Conservation (phyloP, 2,329 filamentous ascomycete genomes). For the Malbranchea zuffiana region DNA sequence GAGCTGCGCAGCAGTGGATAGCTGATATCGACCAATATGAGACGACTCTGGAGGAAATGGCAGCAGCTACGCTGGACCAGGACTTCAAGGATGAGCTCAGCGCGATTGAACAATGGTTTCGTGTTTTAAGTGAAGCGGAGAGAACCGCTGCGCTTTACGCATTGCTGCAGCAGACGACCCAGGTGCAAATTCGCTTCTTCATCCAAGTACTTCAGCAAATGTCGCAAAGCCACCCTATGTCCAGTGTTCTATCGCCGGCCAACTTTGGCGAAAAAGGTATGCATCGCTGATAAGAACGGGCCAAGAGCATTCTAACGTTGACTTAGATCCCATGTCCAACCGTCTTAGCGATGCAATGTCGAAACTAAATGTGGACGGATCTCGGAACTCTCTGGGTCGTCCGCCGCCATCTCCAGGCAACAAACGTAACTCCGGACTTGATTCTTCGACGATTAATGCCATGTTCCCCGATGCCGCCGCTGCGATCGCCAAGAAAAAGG, state of each 20-base stretch:
- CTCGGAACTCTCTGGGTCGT: conserved; percentile 75
- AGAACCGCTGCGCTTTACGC: conserved; percentile 91
- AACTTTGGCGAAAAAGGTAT: conserved; percentile 88
- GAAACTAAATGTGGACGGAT: conserved; percentile 78
- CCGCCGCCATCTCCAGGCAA: conserved; percentile 64
- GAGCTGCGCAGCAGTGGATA: conserved; percentile 95
- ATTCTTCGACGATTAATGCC: conserved; percentile 85
- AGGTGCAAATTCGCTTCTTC: conserved; percentile 98
- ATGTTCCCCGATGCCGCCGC: conserved; percentile 99
- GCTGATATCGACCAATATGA: conserved; percentile 98
- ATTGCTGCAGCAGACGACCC: conserved; percentile 91
- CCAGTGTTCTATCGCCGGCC: conserved; percentile 81
- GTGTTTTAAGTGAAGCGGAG: conserved; percentile 91
- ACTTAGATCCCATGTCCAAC: conserved; percentile 85
- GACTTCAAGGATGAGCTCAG: conserved; percentile 99
- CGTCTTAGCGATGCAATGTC: conserved; percentile 93
- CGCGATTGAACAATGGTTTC: conserved; percentile 99
- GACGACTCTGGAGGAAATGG: conserved; percentile 98
- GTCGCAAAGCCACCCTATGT: conserved; percentile 97
- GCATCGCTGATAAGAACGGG: conserved; percentile 16
- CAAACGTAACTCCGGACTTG: conserved; percentile 91
- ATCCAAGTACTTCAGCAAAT: conserved; percentile 98
- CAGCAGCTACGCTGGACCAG: conserved; percentile 93
- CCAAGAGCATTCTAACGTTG: conserved; percentile 12
- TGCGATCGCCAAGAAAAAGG: conserved; percentile 97